Conservation (phyloP, 805 yeast species). For the Wickerhamiella occidentalis region DNA sequence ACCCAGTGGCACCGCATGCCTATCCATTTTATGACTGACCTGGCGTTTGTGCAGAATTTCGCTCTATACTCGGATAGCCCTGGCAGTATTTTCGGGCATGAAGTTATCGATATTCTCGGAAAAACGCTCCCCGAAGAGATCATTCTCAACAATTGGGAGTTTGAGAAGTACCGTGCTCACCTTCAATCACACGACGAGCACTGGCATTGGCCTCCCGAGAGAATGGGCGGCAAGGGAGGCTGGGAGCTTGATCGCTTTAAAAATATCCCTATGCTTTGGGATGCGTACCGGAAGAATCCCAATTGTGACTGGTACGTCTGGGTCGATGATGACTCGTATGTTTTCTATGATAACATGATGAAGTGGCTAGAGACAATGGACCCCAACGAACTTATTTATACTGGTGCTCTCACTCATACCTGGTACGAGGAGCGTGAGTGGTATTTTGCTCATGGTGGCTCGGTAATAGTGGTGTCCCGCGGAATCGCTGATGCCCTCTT, state of each 20-base stretch:
- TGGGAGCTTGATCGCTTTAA: slow-evolving; percentile 31
- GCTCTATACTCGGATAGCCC: slow-evolving; percentile 28
- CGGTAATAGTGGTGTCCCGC: slow-evolving; percentile 28
- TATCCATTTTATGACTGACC: slow-evolving; percentile 27
- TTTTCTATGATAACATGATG: slow-evolving; percentile 24
- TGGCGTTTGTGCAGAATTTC: slow-evolving; percentile 26
- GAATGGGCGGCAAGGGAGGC: slow-evolving; percentile 19
- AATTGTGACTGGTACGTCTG: slow-evolving; percentile 29
- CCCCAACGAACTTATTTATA: slow-evolving; percentile 24
- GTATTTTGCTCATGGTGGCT: slow-evolving; percentile 32
- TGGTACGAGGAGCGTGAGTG: background rate
- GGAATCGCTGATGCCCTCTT: slow-evolving; percentile 25
- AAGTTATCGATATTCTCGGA: slow-evolving; percentile 25
- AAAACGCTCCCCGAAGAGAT: slow-evolving; percentile 19
- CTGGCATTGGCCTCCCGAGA: slow-evolving; percentile 18
- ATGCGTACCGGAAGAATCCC: slow-evolving; percentile 25
- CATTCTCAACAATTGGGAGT: slow-evolving; percentile 13
- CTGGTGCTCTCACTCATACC: slow-evolving; percentile 25
- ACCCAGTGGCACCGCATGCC: slow-evolving; percentile 29
- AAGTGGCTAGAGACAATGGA: slow-evolving; percentile 19
- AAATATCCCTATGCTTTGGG: slow-evolving; percentile 29
- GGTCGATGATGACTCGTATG: slow-evolving; percentile 28
- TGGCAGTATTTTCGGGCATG: slow-evolving; percentile 25
- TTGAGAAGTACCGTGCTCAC: slow-evolving; percentile 24
- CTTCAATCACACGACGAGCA: slow-evolving; percentile 20